Evolutionary conservation across 148 eudicot species (phyloP).

Genomic region (Fagopyrum tataricum): DNA sequence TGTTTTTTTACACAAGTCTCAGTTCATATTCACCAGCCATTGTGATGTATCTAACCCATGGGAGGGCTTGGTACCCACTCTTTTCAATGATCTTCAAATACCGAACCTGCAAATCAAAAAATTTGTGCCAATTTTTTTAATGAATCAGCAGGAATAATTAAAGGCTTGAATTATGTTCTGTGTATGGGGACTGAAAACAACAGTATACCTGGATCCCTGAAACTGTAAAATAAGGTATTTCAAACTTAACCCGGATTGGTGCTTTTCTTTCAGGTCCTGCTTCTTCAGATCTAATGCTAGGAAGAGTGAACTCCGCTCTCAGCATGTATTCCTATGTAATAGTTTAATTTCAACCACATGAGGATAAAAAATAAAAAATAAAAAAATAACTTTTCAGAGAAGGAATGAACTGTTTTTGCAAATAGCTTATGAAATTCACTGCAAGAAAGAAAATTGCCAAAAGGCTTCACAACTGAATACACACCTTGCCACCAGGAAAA

Average conservation of each 20-base stretch:
- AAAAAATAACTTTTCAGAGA: not conserved
- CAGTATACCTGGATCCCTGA: slow-evolving; percentile 90
- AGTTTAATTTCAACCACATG: not conserved
- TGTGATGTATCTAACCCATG: slow-evolving; percentile 74
- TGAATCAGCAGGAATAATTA: not conserved
- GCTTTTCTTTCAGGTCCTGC: slow-evolving; percentile 77
- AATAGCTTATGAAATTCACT: not conserved
- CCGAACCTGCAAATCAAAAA: slow-evolving; percentile 38
- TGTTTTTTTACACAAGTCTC: slow-evolving; percentile 28
- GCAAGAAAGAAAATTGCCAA: not conserved
- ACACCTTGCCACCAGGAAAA: slow-evolving; percentile 98
- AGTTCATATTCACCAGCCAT: slow-evolving; percentile 64
- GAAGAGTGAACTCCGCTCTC: slow-evolving; percentile 85
- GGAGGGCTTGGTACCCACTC: slow-evolving; percentile 61
- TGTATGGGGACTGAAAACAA: not conserved
- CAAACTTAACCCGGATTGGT: slow-evolving; percentile 90
- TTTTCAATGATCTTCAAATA: slow-evolving; percentile 61
- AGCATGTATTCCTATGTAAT: slow-evolving; percentile 62
- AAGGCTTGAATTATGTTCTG: not conserved
- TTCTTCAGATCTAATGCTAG: slow-evolving; percentile 70
- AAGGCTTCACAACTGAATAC: not conserved
- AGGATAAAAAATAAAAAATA: not conserved
- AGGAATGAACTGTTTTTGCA: not conserved
- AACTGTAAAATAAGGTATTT: slow-evolving; percentile 97
- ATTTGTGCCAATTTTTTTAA: not conserved